Evolutionary conservation across 805 yeast genomes (phyloP), one percentile per base, ranked within the genome.

Genomic region (Pichia californica): DNA sequence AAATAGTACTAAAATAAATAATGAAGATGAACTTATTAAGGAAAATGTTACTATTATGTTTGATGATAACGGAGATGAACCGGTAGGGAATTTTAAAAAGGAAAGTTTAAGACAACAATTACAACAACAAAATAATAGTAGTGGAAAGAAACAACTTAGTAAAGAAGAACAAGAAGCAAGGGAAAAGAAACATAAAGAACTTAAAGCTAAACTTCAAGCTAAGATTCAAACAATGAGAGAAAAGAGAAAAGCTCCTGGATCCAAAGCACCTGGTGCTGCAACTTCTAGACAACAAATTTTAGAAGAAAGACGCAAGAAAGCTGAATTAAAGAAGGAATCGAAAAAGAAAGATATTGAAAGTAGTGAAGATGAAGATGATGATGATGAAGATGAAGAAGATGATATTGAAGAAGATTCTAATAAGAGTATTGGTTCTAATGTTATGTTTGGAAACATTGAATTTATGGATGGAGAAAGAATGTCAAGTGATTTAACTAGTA

Each of bases 211-310:
- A 60, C 73, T 93, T 35, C 81, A 91, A 25, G 75, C 74, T 15
- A 86, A 80, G 61, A 89, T 93, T 50, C 74, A 69, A 44, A 66
- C 65, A 8, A 56, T 93, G 66, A 79, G 81, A 52, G 88, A 81
- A 43, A 83, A 77, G 63, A 79, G 99, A 60, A 89, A 83, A 56
- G 99, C 98, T 1, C 93, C 94, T 1, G 98, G 98, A 2, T 68
- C 89, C 1, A 81, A 78, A 36, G 79, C 72, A 5, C 69, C 73
- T 5, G 96, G 96, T 20, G 93, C 96, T 0, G 88, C 89, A 14
- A 74, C 80, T 46, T 85, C 91, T 10, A 73, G 97, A 63, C 94
- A 88, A 52, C 89, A 84, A 60, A 71, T 83, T 31, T 59, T 85
- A 43, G 86, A 77, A 51, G 79, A 77, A 57, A 70, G 85, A 48